A percentile compares a stretch with the other conserved stretches of the same genome.
phyloP scores from a whole-genome alignment of 2,329 filamentous ascomycete species.

The Xylariaceae sp. region DNA sequence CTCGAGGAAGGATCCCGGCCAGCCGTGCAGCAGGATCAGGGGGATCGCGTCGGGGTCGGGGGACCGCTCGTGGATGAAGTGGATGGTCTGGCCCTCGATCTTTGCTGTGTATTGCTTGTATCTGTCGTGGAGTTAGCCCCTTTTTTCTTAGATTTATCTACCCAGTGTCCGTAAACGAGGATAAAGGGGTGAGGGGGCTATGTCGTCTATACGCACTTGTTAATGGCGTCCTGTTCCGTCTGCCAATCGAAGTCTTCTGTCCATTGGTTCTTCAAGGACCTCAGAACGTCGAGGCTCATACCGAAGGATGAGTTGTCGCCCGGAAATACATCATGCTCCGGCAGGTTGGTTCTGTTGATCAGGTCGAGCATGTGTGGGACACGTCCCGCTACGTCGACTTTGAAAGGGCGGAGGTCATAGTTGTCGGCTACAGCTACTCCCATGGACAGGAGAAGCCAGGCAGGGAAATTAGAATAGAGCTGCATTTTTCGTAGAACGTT shows the following conservation, averaged over 20 bases:
- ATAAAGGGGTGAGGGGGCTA: neutral
- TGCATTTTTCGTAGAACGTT: too few species aligned
- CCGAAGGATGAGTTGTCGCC: neutral
- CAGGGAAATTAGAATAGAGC: too few species aligned
- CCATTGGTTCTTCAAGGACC: constrained; percentile 6
- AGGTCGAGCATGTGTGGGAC: constrained; percentile 9
- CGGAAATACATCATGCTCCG: constrained; percentile 3
- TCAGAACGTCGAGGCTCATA: constrained; percentile 5
- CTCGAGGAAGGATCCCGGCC: constrained; percentile 50
- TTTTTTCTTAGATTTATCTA: neutral
- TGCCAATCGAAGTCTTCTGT: constrained; percentile 12
- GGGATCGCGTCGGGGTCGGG: constrained; percentile 22
- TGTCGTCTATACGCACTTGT: neutral
- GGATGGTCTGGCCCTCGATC: constrained; percentile 7
- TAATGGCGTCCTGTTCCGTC: constrained; percentile 6
- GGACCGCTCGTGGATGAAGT: constrained; percentile 22
- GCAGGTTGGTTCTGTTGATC: constrained; percentile 5
- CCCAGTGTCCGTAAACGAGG: neutral
- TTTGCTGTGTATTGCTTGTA: constrained; percentile 12
- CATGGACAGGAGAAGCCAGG: too few species aligned
- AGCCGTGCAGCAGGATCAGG: constrained; percentile 35
- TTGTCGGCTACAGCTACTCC: too few species aligned
- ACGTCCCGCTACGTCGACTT: constrained; percentile 5
- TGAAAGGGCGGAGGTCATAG: constrained; percentile 1
- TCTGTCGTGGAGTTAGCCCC: neutral